These are phyloP conservation scores for Endothia cerciana DNA, from an alignment of 2,329 filamentous ascomycete species.

Conservation along the genomic window DNA sequence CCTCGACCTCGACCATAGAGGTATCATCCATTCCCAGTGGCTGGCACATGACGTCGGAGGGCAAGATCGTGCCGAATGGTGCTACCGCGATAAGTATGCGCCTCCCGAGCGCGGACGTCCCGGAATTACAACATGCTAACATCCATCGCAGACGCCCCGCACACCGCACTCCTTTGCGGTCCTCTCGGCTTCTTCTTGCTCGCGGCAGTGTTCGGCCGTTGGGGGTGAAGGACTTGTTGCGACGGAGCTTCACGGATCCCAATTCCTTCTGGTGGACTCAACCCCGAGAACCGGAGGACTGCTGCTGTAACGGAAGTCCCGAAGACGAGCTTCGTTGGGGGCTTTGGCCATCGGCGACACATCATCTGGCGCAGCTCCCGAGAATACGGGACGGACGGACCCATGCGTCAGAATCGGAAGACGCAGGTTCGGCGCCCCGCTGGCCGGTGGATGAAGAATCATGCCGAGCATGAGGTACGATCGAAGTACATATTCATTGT, in stretches of 20 bases:
- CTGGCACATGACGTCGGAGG: conserved; percentile 78
- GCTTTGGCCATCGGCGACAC: not conserved
- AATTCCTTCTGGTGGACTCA: no score
- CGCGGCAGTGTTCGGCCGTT: conserved; percentile 35
- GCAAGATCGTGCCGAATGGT: conserved; percentile 77
- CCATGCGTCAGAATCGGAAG: not conserved
- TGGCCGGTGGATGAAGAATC: not conserved
- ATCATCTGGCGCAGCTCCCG: not conserved
- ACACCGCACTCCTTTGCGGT: conserved; percentile 53
- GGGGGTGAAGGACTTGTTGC: conserved; percentile 51
- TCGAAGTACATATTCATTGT: not conserved
- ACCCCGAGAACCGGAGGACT: no score
- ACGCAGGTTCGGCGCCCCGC: not conserved
- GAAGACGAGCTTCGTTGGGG: not conserved
- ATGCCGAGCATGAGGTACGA: not conserved
- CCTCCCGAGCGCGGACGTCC: not conserved
- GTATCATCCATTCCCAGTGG: conserved; percentile 68
- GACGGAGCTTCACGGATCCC: conserved; percentile 13
- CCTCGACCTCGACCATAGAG: conserved; percentile 53
- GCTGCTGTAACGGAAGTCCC: not conserved
- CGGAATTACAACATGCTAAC: not conserved
- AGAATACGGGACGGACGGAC: not conserved
- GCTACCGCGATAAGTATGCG: conserved; percentile 59
- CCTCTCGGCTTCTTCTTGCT: conserved; percentile 49
- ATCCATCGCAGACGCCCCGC: conserved; percentile 39